phyloP scores from a whole-genome alignment of 169 alveolate species.

The Plasmodium fragile region DNA sequence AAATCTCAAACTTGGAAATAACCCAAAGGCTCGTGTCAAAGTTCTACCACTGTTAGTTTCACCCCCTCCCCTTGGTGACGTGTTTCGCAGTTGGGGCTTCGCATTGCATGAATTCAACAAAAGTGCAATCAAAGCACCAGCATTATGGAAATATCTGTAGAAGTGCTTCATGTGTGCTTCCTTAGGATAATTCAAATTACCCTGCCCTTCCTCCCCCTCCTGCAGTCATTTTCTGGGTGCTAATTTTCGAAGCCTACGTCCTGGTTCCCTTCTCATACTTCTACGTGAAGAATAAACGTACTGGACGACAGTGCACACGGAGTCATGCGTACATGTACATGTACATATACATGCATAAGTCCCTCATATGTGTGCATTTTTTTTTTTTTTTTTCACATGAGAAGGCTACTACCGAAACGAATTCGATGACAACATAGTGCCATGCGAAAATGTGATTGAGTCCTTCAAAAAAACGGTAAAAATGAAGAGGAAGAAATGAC shows the following conservation, averaged over 20 bases:
- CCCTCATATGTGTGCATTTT: neutral
- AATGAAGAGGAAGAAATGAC: neutral
- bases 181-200: neutral
- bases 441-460: conserved; percentile 61
- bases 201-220: neutral
- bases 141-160: neutral
- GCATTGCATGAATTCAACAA: neutral
- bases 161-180: neutral
- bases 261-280: conserved; percentile 65
- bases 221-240: conserved; percentile 66
- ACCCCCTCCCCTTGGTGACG: neutral
- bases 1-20: conserved; percentile 61
- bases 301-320: neutral
- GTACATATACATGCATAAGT: neutral
- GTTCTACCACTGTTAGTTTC: conserved; percentile 50
- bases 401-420: conserved; percentile 46
- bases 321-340: neutral
- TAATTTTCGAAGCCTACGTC: conserved; percentile 59
- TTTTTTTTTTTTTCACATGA: neutral
- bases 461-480: conserved; percentile 53
- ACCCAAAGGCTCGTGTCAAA: conserved; percentile 45
- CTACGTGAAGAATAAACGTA: conserved; percentile 55
- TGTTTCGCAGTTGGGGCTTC: neutral
- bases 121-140: neutral
- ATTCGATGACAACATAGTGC: conserved; percentile 50